A percentile compares a stretch with the other conserved stretches of the same genome.
Evolutionary conservation across 192 early-diverging fungal genomes (phyloP).

Genomic region (Linderina pennispora): DNA sequence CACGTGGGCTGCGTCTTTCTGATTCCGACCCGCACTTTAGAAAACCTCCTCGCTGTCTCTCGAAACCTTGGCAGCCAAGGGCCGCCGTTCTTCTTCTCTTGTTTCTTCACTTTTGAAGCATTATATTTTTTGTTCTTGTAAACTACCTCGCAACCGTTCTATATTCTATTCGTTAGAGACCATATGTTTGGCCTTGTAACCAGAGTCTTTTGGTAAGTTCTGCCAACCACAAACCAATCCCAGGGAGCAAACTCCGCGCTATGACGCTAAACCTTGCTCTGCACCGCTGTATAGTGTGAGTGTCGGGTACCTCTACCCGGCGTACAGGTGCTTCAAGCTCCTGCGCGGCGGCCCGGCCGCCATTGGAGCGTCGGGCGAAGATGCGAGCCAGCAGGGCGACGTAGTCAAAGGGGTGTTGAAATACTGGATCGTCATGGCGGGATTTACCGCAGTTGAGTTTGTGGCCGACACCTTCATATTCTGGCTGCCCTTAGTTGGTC

Average conservation of each 20-base stretch:
- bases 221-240: too few species aligned
- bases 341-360: conserved; percentile 38
- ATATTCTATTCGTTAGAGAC: too few species aligned
- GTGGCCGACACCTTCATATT: conserved; percentile 47
- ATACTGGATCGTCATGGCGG: conserved; percentile 49
- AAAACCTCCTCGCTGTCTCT: too few species aligned
- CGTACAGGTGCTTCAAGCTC: conserved; percentile 47
- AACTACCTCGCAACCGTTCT: not conserved
- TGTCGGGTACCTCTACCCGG: conserved; percentile 35
- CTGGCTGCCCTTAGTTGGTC: conserved; percentile 44
- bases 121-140: conserved; percentile 1
- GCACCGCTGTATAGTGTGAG: conserved; percentile 18
- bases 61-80: too few species aligned
- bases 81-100: not conserved
- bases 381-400: conserved; percentile 16
- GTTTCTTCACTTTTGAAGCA: conserved; percentile 2
- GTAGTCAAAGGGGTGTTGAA: conserved; percentile 40
- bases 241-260: not conserved
- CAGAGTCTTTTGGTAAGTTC: conserved; percentile 36
- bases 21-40: too few species aligned
- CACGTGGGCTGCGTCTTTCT: too few species aligned
- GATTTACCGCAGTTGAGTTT: conserved; percentile 41
- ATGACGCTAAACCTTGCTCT: not conserved
- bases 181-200: conserved; percentile 39
- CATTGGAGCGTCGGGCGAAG: conserved; percentile 10